Percentiles rank a stretch among this genome's conserved stretches.
phyloP scores from a whole-genome alignment of 345 rosid genomes.

The Sonneratia caseolaris region DNA sequence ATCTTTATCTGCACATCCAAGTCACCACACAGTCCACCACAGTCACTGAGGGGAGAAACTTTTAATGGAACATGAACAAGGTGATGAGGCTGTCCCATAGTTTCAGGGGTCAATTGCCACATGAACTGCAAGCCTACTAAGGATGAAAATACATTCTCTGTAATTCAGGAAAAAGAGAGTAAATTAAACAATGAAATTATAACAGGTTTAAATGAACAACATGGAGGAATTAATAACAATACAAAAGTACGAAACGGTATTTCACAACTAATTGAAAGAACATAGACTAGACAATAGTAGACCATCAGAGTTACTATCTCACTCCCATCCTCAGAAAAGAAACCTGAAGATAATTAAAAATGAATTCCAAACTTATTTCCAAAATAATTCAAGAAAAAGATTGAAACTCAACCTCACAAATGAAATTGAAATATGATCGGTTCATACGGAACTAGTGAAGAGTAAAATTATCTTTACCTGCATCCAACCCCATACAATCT shows the following conservation, averaged over 20 bases:
- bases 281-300: neutral
- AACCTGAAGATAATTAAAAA: neutral
- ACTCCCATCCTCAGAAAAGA: neutral
- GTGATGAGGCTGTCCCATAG: conserved; percentile 49
- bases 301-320: neutral
- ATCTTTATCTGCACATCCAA: conserved; percentile 68
- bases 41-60: conserved; percentile 89
- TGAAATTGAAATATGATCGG: neutral
- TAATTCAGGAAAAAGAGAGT: conserved; percentile 13
- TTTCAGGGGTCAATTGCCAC: conserved; percentile 71
- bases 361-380: neutral
- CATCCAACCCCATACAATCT: neutral
- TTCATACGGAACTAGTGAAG: neutral
- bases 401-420: neutral
- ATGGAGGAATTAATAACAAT: neutral
- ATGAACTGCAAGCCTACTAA: conserved; percentile 82
- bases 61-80: conserved; percentile 86
- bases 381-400: neutral
- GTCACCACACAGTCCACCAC: conserved; percentile 86
- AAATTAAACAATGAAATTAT: neutral
- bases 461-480: neutral
- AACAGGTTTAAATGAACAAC: neutral
- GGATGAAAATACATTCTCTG: conserved; percentile 88
- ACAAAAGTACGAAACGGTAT: neutral
- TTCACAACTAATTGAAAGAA: neutral